phyloP scores from a whole-genome alignment of 2,329 filamentous ascomycete species.

The Chaetomiaceae sp. region DNA sequence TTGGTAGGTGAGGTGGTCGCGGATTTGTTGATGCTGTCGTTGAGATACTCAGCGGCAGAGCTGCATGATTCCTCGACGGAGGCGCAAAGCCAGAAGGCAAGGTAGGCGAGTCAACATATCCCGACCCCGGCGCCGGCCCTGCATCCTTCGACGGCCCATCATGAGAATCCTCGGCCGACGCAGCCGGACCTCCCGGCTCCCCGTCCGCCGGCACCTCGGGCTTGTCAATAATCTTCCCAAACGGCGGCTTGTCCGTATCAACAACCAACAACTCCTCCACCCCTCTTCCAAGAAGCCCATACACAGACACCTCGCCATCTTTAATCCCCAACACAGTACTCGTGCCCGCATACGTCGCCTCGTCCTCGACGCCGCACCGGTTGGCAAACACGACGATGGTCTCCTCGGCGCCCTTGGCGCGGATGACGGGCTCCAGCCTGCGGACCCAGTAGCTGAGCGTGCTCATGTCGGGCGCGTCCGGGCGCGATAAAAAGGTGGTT shows the following conservation, averaged over 20 bases:
- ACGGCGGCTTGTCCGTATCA: slow-evolving; percentile 42
- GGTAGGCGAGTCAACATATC: slow-evolving; percentile 5
- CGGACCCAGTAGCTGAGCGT: slow-evolving; percentile 63
- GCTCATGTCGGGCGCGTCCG: slow-evolving; percentile 53
- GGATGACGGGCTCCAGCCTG: slow-evolving; percentile 53
- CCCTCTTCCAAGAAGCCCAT: slow-evolving; percentile 56
- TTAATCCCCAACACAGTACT: slow-evolving; percentile 58
- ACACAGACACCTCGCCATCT: slow-evolving; percentile 53
- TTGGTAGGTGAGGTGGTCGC: background rate
- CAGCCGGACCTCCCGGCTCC: background rate
- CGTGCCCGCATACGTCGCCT: slow-evolving; percentile 60
- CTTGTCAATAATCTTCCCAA: slow-evolving; percentile 33
- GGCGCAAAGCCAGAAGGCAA: background rate
- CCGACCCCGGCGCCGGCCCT: background rate
- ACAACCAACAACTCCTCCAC: slow-evolving; percentile 58
- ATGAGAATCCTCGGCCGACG: background rate
- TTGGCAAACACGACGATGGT: slow-evolving; percentile 60
- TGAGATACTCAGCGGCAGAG: background rate
- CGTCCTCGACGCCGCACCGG: slow-evolving; percentile 55
- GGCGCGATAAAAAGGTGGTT: slow-evolving; percentile 37
- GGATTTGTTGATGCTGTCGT: background rate
- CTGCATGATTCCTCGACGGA: background rate
- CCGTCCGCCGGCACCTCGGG: background rate
- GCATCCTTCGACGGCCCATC: background rate
- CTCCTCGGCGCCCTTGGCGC: slow-evolving; percentile 42